phyloP scores from a whole-genome alignment of 192 early-diverging fungal genomes.

The Phlyctochytrium arcticum region DNA sequence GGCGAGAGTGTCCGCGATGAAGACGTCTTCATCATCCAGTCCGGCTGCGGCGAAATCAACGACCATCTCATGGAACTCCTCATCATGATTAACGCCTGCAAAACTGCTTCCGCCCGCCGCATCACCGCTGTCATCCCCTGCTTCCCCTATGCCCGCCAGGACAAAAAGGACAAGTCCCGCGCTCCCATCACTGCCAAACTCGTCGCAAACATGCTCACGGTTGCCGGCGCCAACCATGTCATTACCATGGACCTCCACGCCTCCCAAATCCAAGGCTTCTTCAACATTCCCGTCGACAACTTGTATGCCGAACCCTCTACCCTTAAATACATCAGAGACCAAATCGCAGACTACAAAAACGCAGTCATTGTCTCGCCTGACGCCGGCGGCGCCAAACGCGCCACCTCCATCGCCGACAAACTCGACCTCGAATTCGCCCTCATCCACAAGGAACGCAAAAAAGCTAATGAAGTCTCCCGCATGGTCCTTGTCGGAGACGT shows the following conservation, averaged over 20 bases:
- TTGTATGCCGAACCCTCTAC: slow-evolving; percentile 88
- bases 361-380: slow-evolving; percentile 96
- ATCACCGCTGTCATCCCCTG: slow-evolving; percentile 96
- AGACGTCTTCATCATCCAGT: slow-evolving; percentile 97
- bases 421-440: slow-evolving; percentile 95
- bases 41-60: slow-evolving; percentile 92
- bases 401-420: slow-evolving; percentile 85
- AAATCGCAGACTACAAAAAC: slow-evolving; percentile 81
- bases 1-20: slow-evolving; percentile 96
- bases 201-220: slow-evolving; percentile 95
- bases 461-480: slow-evolving; percentile 76
- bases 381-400: slow-evolving; percentile 92
- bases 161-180: slow-evolving; percentile 94
- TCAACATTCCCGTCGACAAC: slow-evolving; percentile 94
- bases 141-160: slow-evolving; percentile 88
- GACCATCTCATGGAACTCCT: slow-evolving; percentile 97
- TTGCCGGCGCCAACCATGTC: slow-evolving; percentile 90
- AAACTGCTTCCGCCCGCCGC: slow-evolving; percentile 81
- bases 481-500: slow-evolving; percentile 98
- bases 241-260: slow-evolving; percentile 99
- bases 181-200: slow-evolving; percentile 91
- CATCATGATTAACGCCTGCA: slow-evolving; percentile 98
- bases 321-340: slow-evolving; percentile 83
- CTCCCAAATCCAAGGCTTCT: slow-evolving; percentile 94
- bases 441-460: slow-evolving; percentile 95